A percentile compares a stretch with the other conserved stretches of the same genome.
phyloP scores from a whole-genome alignment of 106 monocot species.

The Dactylorhiza incarnata region DNA sequence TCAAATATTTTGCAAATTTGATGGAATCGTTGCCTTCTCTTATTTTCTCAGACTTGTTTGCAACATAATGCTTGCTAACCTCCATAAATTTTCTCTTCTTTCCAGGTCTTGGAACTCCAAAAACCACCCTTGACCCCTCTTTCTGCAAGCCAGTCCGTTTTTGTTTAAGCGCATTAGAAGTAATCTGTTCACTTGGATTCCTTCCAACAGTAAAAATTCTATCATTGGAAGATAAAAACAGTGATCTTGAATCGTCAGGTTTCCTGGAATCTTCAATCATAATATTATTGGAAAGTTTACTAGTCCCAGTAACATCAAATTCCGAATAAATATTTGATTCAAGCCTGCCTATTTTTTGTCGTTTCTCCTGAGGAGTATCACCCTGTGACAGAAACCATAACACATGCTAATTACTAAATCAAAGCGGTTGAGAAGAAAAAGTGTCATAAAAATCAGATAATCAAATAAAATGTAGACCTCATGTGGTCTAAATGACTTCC shows the following conservation, averaged over 20 bases:
- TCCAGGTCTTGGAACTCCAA: constrained; percentile 93
- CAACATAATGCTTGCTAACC: constrained; percentile 87
- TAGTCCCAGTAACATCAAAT: constrained; percentile 16
- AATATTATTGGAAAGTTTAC: constrained; percentile 13
- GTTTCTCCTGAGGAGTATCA: constrained; percentile 78
- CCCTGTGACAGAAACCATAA: constrained; percentile 31
- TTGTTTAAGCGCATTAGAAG: constrained; percentile 23
- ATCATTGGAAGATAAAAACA: constrained; percentile 54
- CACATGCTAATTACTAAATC: background rate
- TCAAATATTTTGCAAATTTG: too few species aligned
- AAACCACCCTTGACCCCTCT: constrained; percentile 71
- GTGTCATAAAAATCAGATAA: constrained; percentile 4
- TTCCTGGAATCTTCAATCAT: constrained; percentile 20
- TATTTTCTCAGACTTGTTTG: constrained; percentile 42
- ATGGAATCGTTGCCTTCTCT: constrained; percentile 31
- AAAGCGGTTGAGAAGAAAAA: background rate
- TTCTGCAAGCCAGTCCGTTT: constrained; percentile 60
- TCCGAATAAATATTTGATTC: constrained; percentile 22
- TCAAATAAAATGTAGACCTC: constrained; percentile 39
- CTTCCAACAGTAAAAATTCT: constrained; percentile 60
- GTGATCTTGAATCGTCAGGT: constrained; percentile 27
- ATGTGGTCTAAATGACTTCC: constrained; percentile 14
- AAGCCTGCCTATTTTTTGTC: constrained; percentile 39
- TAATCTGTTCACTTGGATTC: constrained; percentile 30
- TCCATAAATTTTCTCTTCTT: constrained; percentile 98